These are phyloP conservation scores for Quercus aquifolioides DNA, from an alignment of 306 rosid genomes.

Conservation along the genomic window DNA sequence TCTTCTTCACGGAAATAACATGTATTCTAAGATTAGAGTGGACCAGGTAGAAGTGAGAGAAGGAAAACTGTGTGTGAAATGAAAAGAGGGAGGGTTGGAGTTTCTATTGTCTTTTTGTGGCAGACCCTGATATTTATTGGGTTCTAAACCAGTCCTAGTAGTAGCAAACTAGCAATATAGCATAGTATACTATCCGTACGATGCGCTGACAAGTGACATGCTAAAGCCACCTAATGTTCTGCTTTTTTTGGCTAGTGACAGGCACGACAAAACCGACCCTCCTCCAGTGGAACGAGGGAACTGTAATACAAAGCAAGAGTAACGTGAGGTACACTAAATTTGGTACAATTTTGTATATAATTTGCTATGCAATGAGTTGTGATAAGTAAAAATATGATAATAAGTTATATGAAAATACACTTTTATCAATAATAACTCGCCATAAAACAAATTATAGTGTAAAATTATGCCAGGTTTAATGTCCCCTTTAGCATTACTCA, in stretches of 20 bases:
- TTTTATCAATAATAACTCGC: accelerated
- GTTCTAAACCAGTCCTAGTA: too few relatives aligned
- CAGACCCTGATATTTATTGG: not conserved
- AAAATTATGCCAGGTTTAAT: too few relatives aligned
- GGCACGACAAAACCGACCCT: too few relatives aligned
- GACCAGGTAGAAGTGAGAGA: not conserved
- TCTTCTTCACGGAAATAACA: not conserved
- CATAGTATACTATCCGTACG: not conserved
- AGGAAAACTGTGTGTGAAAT: not conserved
- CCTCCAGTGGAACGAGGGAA: too few relatives aligned
- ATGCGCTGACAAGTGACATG: not conserved
- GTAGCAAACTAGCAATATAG: too few relatives aligned
- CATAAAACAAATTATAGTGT: accelerated
- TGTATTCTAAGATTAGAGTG: not conserved
- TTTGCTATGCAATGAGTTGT: accelerated
- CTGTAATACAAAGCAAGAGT: too few relatives aligned
- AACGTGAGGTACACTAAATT: too few relatives aligned
- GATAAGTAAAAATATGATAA: accelerated
- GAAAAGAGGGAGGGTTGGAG: not conserved
- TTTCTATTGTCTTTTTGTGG: not conserved
- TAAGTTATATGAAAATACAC: accelerated
- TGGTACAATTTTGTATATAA: too few relatives aligned
- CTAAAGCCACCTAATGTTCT: too few relatives aligned
- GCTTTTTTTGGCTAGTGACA: too few relatives aligned
- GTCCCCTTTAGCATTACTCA: too few relatives aligned